Evolutionary conservation across 768 basidiomycete species (phyloP).

Genomic region (Suillus paluster): DNA sequence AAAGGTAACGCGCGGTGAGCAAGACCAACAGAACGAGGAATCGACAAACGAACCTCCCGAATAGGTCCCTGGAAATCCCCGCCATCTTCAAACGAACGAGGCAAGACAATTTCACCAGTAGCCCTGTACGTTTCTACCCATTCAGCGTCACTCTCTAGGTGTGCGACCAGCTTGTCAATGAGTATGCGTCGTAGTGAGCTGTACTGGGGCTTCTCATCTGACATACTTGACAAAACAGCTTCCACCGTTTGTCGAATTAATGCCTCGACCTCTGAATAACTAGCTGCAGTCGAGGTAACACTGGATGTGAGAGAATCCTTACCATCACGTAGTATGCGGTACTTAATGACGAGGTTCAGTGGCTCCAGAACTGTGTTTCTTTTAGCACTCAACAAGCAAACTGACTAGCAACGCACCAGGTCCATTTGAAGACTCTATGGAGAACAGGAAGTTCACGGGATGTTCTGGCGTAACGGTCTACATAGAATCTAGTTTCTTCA

Average conservation of each 20-base stretch:
- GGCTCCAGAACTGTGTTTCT: slow-evolving; percentile 58
- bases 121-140: slow-evolving; percentile 76
- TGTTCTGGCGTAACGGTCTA: slow-evolving; percentile 80
- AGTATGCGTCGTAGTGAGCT: slow-evolving; percentile 35
- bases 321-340: slow-evolving; percentile 88
- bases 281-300: slow-evolving; percentile 13
- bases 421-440: slow-evolving; percentile 65
- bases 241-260: slow-evolving; percentile 58
- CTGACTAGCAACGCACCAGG: slow-evolving; percentile 48
- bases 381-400: slow-evolving; percentile 17
- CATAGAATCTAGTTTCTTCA: slow-evolving; percentile 5
- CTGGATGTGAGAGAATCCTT: slow-evolving; percentile 10
- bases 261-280: slow-evolving; percentile 63
- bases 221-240: slow-evolving; percentile 41
- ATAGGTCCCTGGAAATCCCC: slow-evolving; percentile 27
- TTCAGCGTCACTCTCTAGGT: slow-evolving; percentile 60
- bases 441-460: slow-evolving; percentile 81
- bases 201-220: slow-evolving; percentile 41
- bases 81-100: slow-evolving; percentile 38
- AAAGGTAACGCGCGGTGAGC: slow-evolving; percentile 34
- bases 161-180: slow-evolving; percentile 54
- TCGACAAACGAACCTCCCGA: slow-evolving; percentile 35
- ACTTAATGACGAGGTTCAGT: slow-evolving; percentile 66
- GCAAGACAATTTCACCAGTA: slow-evolving; percentile 71
- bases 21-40: slow-evolving; percentile 21